A percentile compares a stretch with the other conserved stretches of the same genome.
Conservation (phyloP, 163 green algal species). For the Scenedesmus sp. region DNA sequence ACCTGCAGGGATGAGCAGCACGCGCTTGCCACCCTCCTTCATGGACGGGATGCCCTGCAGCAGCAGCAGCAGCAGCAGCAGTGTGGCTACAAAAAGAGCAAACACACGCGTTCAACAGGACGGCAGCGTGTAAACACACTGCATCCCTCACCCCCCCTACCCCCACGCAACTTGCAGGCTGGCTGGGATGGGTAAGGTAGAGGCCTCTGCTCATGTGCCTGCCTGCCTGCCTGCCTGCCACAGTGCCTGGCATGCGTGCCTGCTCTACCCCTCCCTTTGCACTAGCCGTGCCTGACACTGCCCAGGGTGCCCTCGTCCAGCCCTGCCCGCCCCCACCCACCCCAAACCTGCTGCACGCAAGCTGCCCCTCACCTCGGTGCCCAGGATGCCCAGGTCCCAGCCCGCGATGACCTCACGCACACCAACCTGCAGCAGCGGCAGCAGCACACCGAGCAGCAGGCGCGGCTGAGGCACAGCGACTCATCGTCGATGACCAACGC, state of each 20-base stretch:
- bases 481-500: no score
- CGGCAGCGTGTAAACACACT: no score
- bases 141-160: no score
- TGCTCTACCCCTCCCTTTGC: no score
- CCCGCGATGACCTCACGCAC: slow-evolving; percentile 68
- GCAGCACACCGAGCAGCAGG: neutral
- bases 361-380: slow-evolving; percentile 53
- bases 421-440: slow-evolving; percentile 24
- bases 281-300: neutral
- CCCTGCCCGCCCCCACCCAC: no score
- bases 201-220: neutral
- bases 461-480: no score
- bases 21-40: slow-evolving; percentile 82
- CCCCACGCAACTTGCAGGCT: no score
- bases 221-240: neutral
- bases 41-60: slow-evolving; percentile 64
- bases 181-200: no score
- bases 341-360: neutral
- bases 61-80: slow-evolving; percentile 17
- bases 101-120: no score
- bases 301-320: neutral
- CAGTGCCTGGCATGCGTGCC: no score
- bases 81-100: no score
- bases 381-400: slow-evolving; percentile 86
- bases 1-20: slow-evolving; percentile 75